Conservation (phyloP, 2,329 filamentous ascomycete species). For the Acrodontium crateriforme region DNA sequence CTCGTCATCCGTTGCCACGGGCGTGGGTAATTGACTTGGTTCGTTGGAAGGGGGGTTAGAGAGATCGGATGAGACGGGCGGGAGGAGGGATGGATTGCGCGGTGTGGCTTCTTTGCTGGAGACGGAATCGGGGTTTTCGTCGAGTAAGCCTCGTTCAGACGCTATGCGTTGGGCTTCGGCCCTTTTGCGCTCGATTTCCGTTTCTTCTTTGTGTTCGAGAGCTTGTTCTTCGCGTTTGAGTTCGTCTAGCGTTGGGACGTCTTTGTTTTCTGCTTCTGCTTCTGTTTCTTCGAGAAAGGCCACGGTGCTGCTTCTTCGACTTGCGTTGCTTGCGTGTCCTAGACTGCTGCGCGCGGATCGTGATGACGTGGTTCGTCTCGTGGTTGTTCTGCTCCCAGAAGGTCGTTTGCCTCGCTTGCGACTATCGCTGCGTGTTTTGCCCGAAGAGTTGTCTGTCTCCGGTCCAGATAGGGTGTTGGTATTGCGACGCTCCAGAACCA, state of each 20-base stretch:
- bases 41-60: conserved; percentile 7
- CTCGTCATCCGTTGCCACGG: conserved; percentile 13
- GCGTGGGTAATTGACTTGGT: conserved; percentile 13
- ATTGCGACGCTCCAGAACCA: conserved; percentile 56
- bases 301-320: conserved; percentile 7
- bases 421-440: conserved; percentile 32
- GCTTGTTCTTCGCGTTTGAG: conserved; percentile 45
- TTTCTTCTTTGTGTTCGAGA: conserved; percentile 41
- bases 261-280: not conserved
- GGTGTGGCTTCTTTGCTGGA: conserved; percentile 16
- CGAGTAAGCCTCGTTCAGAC: conserved; percentile 36
- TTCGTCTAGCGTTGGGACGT: conserved; percentile 37
- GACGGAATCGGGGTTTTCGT: conserved; percentile 6
- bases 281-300: conserved; percentile 1
- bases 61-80: not conserved
- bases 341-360: conserved; percentile 10
- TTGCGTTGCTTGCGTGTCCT: conserved; percentile 8
- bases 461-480: conserved; percentile 29
- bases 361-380: conserved; percentile 12
- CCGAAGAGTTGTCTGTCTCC: conserved; percentile 57
- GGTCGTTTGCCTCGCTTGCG: conserved; percentile 24
- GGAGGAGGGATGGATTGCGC: conserved; percentile 1
- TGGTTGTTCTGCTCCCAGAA: conserved; percentile 21
- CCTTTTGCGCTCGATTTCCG: conserved; percentile 38
- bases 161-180: conserved; percentile 43